These are phyloP conservation scores for Entelexis sorbosivorans DNA, from an alignment of 1,139 yeast genomes.

Conservation along the genomic window DNA sequence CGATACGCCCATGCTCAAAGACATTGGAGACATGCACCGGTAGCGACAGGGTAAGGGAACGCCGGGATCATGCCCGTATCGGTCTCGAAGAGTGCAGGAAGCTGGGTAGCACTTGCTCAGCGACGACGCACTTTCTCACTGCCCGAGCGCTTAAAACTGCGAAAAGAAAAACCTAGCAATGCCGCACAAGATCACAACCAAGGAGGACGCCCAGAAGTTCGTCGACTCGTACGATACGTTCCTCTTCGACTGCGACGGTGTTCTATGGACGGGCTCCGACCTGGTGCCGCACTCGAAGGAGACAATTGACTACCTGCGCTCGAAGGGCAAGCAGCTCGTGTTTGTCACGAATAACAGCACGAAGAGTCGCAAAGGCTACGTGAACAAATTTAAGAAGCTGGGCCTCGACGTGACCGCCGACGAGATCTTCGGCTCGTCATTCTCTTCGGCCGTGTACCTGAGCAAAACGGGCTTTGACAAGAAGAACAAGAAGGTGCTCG, in stretches of 20 bases:
- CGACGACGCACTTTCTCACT: not conserved
- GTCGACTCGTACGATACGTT: conserved; percentile 64
- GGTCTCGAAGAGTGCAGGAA: not conserved
- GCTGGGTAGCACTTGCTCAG: not conserved
- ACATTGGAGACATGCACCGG: no score
- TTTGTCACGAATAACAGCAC: conserved; percentile 95
- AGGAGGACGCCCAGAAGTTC: conserved; percentile 43
- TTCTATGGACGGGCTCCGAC: conserved; percentile 73
- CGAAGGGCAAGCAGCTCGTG: conserved; percentile 50
- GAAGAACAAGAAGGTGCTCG: conserved; percentile 65
- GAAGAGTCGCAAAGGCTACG: conserved; percentile 69
- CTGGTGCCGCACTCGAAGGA: conserved; percentile 63
- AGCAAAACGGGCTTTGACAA: conserved; percentile 63
- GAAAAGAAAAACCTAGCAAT: not conserved
- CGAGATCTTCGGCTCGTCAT: conserved; percentile 84
- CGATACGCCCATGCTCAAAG: not conserved
- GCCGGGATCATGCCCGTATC: not conserved
- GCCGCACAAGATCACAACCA: conserved; percentile 31
- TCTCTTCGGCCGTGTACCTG: conserved; percentile 80
- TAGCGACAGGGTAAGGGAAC: not conserved
- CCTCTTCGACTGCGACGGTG: conserved; percentile 88
- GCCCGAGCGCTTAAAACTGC: no score
- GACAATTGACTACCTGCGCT: conserved; percentile 47
- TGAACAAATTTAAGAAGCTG: conserved; percentile 59
- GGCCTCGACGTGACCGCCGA: conserved; percentile 58